Conservation (phyloP, 257 asterid species). For the Anisodus tanguticus region DNA sequence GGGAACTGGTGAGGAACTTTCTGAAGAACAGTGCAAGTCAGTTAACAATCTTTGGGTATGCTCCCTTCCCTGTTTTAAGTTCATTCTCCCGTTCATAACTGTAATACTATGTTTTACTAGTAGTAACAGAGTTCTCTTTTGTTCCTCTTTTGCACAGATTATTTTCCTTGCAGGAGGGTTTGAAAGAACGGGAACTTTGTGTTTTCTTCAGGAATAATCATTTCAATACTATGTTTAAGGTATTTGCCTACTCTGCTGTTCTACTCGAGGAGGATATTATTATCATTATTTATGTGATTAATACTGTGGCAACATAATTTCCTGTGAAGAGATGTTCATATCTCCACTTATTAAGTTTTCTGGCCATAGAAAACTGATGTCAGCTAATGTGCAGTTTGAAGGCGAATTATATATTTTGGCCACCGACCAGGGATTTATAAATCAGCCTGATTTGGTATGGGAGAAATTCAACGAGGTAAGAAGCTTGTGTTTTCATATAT, state of each 20-base stretch:
- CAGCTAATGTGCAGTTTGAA: slow-evolving; percentile 72
- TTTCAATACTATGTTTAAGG: slow-evolving; percentile 99
- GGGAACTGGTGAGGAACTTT: slow-evolving; percentile 72
- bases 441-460: slow-evolving; percentile 94
- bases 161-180: slow-evolving; percentile 81
- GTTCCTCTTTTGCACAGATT: slow-evolving; percentile 55
- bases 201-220: slow-evolving; percentile 97
- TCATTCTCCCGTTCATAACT: neutral
- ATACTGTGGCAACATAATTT: neutral
- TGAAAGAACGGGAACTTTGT: slow-evolving; percentile 91
- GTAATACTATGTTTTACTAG: slow-evolving; percentile 32
- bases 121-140: slow-evolving; percentile 27
- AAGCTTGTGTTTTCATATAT: neutral
- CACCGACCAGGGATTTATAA: slow-evolving; percentile 87
- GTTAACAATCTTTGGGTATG: slow-evolving; percentile 85
- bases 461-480: slow-evolving; percentile 96
- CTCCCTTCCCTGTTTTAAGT: slow-evolving; percentile 32
- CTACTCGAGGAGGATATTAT: neutral
- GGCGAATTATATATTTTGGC: slow-evolving; percentile 89
- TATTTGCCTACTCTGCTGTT: slow-evolving; percentile 30
- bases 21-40: slow-evolving; percentile 95
- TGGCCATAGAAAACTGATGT: slow-evolving; percentile 34
- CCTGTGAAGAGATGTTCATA: slow-evolving; percentile 16
- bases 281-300: neutral
- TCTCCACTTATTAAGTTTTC: slow-evolving; percentile 34